These are phyloP conservation scores for Candida mesenterica DNA, from an alignment of 1,139 yeast genomes.

Conservation along the genomic window DNA sequence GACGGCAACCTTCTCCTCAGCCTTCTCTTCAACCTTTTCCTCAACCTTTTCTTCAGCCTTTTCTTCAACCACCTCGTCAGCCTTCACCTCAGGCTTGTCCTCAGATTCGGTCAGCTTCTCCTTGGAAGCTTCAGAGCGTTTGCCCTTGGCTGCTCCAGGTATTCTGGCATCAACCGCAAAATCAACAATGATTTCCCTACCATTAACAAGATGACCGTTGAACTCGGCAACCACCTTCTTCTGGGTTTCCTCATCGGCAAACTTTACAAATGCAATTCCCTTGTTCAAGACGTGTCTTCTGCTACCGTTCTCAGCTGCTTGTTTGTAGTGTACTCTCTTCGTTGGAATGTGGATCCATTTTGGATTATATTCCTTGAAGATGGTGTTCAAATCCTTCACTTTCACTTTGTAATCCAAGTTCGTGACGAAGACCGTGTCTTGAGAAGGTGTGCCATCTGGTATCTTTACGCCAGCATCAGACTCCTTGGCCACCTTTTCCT, in stretches of 20 bases:
- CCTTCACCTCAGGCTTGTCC: conserved; percentile 5
- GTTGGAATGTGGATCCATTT: conserved; percentile 59
- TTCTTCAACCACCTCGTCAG: conserved; percentile 4
- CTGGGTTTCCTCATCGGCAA: conserved; percentile 47
- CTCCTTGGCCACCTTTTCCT: conserved; percentile 13
- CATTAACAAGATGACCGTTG: conserved; percentile 52
- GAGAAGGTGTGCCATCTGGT: conserved; percentile 55
- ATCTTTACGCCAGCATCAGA: conserved; percentile 16
- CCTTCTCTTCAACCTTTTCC: conserved; percentile 2
- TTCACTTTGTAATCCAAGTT: conserved; percentile 53
- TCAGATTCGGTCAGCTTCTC: conserved; percentile 9
- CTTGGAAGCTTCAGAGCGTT: conserved; percentile 20
- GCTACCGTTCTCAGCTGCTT: conserved; percentile 21
- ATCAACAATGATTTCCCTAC: conserved; percentile 53
- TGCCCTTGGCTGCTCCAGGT: conserved; percentile 1
- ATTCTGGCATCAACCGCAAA: conserved; percentile 53
- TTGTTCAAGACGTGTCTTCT: conserved; percentile 48
- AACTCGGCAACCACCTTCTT: conserved; percentile 49
- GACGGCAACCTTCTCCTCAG: background rate
- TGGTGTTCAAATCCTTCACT: conserved; percentile 40
- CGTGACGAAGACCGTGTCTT: conserved; percentile 56
- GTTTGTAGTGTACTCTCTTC: conserved; percentile 41
- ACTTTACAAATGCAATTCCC: conserved; percentile 64
- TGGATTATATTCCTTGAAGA: conserved; percentile 49
- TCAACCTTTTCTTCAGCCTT: conserved; percentile 2